Base-by-base conservation (phyloP, 306 rosid species). In the Rosa chinensis region DNA sequence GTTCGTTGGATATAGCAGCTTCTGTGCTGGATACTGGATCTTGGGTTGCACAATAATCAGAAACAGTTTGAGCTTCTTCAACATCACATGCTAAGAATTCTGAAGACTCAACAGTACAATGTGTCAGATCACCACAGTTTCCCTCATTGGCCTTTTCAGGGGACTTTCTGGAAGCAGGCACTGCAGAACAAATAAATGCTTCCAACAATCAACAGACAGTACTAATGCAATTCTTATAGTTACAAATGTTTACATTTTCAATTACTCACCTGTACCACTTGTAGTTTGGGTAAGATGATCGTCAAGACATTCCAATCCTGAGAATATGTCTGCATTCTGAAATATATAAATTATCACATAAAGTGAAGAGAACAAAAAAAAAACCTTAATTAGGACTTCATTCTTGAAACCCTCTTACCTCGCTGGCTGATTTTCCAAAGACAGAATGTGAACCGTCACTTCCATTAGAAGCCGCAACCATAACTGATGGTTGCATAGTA, bases 241-340 rank as follows among this genome's bases (percentile, higher is more conserved):
- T 20, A n/a, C 0, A 17, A 76, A 45, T 5, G 1, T 40, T 70
- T 39, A 21, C 68, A 69, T 20, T 73, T 37, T 37, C 62, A 70
- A 80, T 64, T 35, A 80, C 66, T 84, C 82, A 85, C 89, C 81
- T 81, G 82, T 70, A 81, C 71, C 85, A 67, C 82, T 66, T 23
- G 82, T 66, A 61, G 85, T 76, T 75, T 87, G 90, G 73, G 84
- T 35, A 77, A 78, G 81, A 82, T 82, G 69, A 82, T 82, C 90
- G 79, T 84, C 94, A 76, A 91, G 88, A 66, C 58, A 86, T 76
- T 91, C 93, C 82, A 89, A 81, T 70, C 82, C 95, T 20, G 84
- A 85, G 72, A 84, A 88, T 70, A 92, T 78, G 80, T 90, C 90
- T 17, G 82, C 87, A 80, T 78, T 83, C 99, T 94, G 86, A 50